Evolutionary conservation across 371 early-diverging fungal species (phyloP).

Genomic region (Nematocida sp.): DNA sequence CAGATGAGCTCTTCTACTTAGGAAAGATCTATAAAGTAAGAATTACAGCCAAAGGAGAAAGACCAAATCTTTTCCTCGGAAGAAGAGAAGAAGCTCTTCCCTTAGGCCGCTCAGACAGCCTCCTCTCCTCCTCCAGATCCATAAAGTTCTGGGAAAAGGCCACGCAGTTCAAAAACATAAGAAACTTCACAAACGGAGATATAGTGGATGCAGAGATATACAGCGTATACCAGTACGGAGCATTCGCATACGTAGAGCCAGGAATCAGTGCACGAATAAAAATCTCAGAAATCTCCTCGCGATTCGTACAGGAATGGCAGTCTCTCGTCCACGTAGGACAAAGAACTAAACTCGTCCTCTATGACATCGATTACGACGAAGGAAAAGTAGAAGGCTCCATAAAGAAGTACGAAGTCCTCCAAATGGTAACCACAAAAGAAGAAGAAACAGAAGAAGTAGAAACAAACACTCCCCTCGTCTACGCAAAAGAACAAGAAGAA

Average conservation of each 20-base stretch:
- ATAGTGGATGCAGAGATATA: constrained; percentile 14
- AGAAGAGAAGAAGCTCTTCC: not conserved
- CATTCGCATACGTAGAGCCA: not conserved
- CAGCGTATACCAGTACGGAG: constrained; percentile 36
- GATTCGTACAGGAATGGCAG: constrained; percentile 44
- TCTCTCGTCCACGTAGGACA: constrained; percentile 34
- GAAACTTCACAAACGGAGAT: constrained; percentile 33
- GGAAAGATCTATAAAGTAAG: constrained; percentile 7
- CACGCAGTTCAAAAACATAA: not conserved
- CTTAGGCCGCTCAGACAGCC: not conserved
- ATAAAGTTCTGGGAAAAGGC: not conserved
- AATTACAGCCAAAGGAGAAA: not conserved
- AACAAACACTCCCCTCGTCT: not conserved
- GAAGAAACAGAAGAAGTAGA: not conserved
- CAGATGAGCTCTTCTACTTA: not conserved
- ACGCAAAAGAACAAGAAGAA: constrained; percentile 5
- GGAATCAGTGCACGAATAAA: constrained; percentile 9
- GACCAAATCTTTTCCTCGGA: not conserved
- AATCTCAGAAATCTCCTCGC: constrained; percentile 22
- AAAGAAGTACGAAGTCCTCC: constrained; percentile 48
- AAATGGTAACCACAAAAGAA: constrained; percentile 4
- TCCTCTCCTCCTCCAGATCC: not conserved
- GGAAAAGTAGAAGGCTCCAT: constrained; percentile 39
- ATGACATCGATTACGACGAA: constrained; percentile 41
- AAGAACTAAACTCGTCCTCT: constrained; percentile 23